Percentiles rank a stretch among this genome's conserved stretches.
Conservation (phyloP, 208 protist genomes). For the Strigomonas galati region DNA sequence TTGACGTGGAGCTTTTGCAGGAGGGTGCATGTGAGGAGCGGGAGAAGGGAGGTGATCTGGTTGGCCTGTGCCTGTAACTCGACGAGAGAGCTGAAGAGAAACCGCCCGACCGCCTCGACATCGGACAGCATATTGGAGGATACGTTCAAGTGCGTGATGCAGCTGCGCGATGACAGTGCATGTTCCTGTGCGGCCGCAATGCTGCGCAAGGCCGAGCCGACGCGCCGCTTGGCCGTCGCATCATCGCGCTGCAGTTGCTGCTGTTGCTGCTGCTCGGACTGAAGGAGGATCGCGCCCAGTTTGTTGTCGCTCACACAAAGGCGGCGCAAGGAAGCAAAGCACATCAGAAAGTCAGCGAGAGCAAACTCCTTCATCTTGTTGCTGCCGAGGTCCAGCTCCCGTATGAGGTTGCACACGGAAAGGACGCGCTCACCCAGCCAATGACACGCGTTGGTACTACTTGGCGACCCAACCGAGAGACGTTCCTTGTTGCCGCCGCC, state of each 20-base stretch:
- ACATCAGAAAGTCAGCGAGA: slow-evolving; percentile 38
- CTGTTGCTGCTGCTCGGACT: slow-evolving; percentile 4
- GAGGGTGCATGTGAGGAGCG: slow-evolving; percentile 42
- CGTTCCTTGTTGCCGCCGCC: too few species aligned
- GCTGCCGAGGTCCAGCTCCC: slow-evolving; percentile 66
- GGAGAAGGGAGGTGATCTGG: slow-evolving; percentile 32
- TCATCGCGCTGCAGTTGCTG: slow-evolving; percentile 11
- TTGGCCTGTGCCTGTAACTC: slow-evolving; percentile 40
- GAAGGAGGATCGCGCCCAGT: slow-evolving; percentile 5
- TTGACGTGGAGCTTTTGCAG: slow-evolving; percentile 42
- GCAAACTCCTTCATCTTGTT: slow-evolving; percentile 44
- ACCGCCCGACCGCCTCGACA: slow-evolving; percentile 32
- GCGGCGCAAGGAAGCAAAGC: slow-evolving; percentile 38
- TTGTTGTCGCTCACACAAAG: slow-evolving; percentile 49
- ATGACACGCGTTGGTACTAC: too few species aligned
- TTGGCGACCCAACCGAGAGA: too few species aligned
- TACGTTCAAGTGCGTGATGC: slow-evolving; percentile 34
- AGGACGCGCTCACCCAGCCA: not conserved
- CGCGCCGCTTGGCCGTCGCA: not conserved
- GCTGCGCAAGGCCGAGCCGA: slow-evolving; percentile 31
- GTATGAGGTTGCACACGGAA: slow-evolving; percentile 20
- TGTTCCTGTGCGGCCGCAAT: slow-evolving; percentile 49
- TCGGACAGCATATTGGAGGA: slow-evolving; percentile 50
- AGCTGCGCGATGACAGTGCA: not conserved
- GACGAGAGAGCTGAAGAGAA: slow-evolving; percentile 31